These are phyloP conservation scores for Ceratocystis albifundus DNA, from an alignment of 2,329 filamentous ascomycete genomes.

Conservation along the genomic window DNA sequence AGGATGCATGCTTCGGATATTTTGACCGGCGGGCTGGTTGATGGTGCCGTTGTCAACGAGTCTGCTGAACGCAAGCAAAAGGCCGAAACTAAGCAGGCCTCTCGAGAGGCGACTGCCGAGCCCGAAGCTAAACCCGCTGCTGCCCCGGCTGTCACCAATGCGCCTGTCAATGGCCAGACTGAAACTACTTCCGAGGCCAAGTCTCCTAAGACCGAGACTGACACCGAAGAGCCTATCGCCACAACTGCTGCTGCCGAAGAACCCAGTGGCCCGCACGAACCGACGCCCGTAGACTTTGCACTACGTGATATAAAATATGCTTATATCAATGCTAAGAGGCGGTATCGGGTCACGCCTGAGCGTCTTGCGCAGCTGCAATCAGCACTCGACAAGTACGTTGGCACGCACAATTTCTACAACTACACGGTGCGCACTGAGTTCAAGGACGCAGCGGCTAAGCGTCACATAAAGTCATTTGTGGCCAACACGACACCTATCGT, in stretches of 20 bases:
- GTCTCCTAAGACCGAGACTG: constrained; percentile 13
- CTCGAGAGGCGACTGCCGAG: constrained; percentile 25
- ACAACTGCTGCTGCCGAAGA: constrained; percentile 14
- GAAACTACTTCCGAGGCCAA: not conserved
- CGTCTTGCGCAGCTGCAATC: constrained; percentile 67
- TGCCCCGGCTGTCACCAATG: not conserved
- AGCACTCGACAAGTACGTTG: constrained; percentile 62
- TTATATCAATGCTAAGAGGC: constrained; percentile 70
- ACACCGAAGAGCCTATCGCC: constrained; percentile 21
- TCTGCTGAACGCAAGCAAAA: constrained; percentile 19
- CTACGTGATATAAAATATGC: constrained; percentile 62
- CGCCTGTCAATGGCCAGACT: not conserved
- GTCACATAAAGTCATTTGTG: constrained; percentile 84
- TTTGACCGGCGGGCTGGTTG: constrained; percentile 17
- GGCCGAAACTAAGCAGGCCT: constrained; percentile 20
- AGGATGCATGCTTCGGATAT: constrained; percentile 39
- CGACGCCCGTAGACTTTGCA: constrained; percentile 49
- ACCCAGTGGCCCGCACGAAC: constrained; percentile 24
- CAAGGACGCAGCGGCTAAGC: constrained; percentile 71
- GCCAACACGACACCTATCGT: constrained; percentile 65
- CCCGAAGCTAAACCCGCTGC: constrained; percentile 24
- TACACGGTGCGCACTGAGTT: constrained; percentile 85
- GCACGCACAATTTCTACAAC: constrained; percentile 91
- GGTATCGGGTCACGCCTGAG: constrained; percentile 64
- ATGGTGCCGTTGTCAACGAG: constrained; percentile 25